Base-by-base conservation (phyloP, 148 eudicot species). In the Cornus controversa region DNA sequence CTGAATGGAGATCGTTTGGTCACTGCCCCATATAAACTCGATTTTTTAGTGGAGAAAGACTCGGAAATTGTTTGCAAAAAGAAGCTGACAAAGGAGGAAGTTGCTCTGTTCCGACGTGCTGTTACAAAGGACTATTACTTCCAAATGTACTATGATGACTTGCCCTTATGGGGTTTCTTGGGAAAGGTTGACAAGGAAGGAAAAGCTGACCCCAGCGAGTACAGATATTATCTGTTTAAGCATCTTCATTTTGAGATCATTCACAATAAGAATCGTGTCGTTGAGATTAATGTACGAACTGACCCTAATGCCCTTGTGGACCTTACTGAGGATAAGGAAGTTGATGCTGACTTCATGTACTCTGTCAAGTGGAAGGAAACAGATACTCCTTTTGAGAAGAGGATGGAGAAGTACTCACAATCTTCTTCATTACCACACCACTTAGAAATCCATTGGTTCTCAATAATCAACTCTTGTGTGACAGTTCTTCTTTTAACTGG, bases 141-240 rank as follows among this genome's bases (percentile, higher is more conserved):
- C 69, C 91, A 88, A 75, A 88, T 88, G 91, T 88, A 86, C 75
- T 88, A 84, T 67, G 89, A 88, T 69, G 91, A 88, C 72, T 83
- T 88, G 75, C 88, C 91, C n/a, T 69, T 88, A n/a, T 88, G 91
- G 91, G 88, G 91, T 62, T 88, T 88, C 84, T 82, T 88, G 27
- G 91, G 87, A 40, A 86, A 84, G 79, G 87, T 81, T 74, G 91
- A 88, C 70, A 88, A 86, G 80, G 91, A 86, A 23, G 75, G 75
- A 4, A 84, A 84, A 86, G 25, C 80, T 40, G 87, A 84, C 72
- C 80, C 87, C 26, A 82, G 82, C 69, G 87, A 86, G 65, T 80
- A 70, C 85, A 88, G 82, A 73, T 86, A 86, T 71, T 86, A 77
- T 75, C 75, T 88, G 13, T 88, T 82, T 67, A 88, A 84, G 82